Evolutionary conservation across 768 basidiomycete species (phyloP).

Genomic region (Boletus rubropictus): DNA sequence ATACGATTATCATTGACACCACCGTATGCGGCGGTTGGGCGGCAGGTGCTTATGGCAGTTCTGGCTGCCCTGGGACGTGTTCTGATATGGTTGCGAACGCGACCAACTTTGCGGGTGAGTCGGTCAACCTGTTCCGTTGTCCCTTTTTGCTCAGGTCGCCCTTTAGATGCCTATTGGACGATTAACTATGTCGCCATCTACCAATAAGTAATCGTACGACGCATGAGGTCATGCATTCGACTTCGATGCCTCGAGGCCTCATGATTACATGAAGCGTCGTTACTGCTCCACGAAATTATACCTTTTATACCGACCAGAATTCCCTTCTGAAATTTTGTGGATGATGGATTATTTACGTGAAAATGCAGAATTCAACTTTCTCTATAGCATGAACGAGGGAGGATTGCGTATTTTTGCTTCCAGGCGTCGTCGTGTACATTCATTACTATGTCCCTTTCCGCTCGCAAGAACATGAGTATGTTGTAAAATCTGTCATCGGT

Average conservation of each 20-base stretch:
- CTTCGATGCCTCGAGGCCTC: background rate
- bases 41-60: conserved; percentile 12
- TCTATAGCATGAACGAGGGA: too few relatives aligned
- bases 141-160: conserved; percentile 1
- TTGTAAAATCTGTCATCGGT: too few relatives aligned
- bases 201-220: conserved; percentile 22
- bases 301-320: background rate
- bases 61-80: conserved; percentile 41
- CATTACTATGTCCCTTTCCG: too few relatives aligned
- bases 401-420: too few relatives aligned
- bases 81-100: conserved; percentile 46
- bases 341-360: too few relatives aligned
- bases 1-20: conserved; percentile 39
- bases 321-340: too few relatives aligned
- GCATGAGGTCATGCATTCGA: background rate
- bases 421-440: too few relatives aligned
- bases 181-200: conserved; percentile 53
- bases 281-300: background rate
- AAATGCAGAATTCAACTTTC: too few relatives aligned
- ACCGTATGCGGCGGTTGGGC: conserved; percentile 33
- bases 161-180: conserved; percentile 48
- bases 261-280: background rate
- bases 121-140: background rate
- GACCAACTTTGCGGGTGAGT: conserved; percentile 45
- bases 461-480: too few relatives aligned